A percentile compares a stretch with the other conserved stretches of the same genome.
These are phyloP conservation scores for Canna indica DNA, from an alignment of 176 grass and related monocot genomes.

Conservation along the genomic window DNA sequence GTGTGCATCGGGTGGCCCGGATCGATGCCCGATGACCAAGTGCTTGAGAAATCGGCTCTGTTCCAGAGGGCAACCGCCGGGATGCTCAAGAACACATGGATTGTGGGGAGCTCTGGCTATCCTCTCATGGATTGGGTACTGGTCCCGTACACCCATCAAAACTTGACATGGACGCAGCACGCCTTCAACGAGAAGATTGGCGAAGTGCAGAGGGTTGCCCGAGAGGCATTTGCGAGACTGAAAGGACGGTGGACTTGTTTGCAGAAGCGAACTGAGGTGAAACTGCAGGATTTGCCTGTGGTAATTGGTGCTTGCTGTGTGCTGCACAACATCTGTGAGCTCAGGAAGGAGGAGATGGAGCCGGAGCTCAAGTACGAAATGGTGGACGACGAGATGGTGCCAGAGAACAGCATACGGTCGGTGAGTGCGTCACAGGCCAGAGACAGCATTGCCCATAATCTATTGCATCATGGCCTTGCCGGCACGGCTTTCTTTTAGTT, in stretches of 20 bases:
- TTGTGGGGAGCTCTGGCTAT: slow-evolving; percentile 69
- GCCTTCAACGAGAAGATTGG: slow-evolving; percentile 87
- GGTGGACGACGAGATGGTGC: slow-evolving; percentile 62
- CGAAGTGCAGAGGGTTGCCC: slow-evolving; percentile 42
- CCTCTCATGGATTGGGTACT: slow-evolving; percentile 90
- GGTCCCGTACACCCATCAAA: slow-evolving; percentile 87
- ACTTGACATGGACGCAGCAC: slow-evolving; percentile 93
- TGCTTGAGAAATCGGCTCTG: slow-evolving; percentile 79
- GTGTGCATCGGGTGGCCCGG: slow-evolving; percentile 95
- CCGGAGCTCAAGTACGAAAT: slow-evolving; percentile 40
- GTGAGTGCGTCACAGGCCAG: slow-evolving; percentile 41
- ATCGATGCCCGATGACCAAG: slow-evolving; percentile 88
- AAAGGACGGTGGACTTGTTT: slow-evolving; percentile 85
- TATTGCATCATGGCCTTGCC: slow-evolving; percentile 66
- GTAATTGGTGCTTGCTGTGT: slow-evolving; percentile 93
- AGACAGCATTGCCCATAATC: slow-evolving; percentile 86
- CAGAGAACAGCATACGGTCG: slow-evolving; percentile 54
- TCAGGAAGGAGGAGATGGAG: slow-evolving; percentile 51
- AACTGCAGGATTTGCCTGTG: slow-evolving; percentile 86
- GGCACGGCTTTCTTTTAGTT: slow-evolving; percentile 74
- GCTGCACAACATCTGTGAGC: slow-evolving; percentile 86
- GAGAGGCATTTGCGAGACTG: slow-evolving; percentile 56
- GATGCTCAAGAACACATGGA: slow-evolving; percentile 59
- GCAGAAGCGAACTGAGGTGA: slow-evolving; percentile 87
- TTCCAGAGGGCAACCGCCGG: slow-evolving; percentile 68